Evolutionary conservation across 2,329 filamentous ascomycete species (phyloP), one percentile per base, ranked within the genome.

Genomic region (Thermoascus crustaceus): DNA sequence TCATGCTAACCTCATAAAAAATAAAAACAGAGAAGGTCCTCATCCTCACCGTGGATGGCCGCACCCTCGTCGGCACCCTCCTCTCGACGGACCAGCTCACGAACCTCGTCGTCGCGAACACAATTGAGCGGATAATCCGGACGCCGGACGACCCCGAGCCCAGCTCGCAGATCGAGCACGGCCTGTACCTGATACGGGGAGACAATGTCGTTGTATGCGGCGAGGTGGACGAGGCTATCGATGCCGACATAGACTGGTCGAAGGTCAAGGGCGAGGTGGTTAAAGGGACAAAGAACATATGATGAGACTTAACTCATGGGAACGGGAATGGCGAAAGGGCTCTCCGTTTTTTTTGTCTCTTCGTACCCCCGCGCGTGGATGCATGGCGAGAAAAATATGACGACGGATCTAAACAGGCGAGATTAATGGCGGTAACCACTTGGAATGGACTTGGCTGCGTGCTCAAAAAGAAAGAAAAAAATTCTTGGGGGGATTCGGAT

Each of bases 141-240:
- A 81, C 83, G 1, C 74, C 76, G 27, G 88, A 95, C 55, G 86
- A 94, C 54, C 74, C 78, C 25, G 85, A 94, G 49, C 76, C 81
- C 1, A 93, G 83, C 27, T 76, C 80, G 39, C 78, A 91, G 55
- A 80, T 91, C 11, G 78, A 82, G 4, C 77, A 95, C 43, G 91
- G 91, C 1, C 66, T 96, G 4, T 96, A 95, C 59, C 73, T 98
- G 39, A 84, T 98, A 38, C 76, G 91, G 41, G 91, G 91, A 34
- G 91, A 98, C 59, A 95, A 93, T 54, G 89, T 98, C 31, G 88
- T 87, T 43, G 73, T 93, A 10, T 84, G 91, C 39, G 91, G 91
- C 2, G 69, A 93, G 38, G 80, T 98, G 20, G 87, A 98, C 59
- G 88, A 94, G 62, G 75, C 83, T 49, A 68, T 96, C 40, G 91